Base-by-base conservation (phyloP, 768 basidiomycete genomes). In the Lenzites betulinus region DNA sequence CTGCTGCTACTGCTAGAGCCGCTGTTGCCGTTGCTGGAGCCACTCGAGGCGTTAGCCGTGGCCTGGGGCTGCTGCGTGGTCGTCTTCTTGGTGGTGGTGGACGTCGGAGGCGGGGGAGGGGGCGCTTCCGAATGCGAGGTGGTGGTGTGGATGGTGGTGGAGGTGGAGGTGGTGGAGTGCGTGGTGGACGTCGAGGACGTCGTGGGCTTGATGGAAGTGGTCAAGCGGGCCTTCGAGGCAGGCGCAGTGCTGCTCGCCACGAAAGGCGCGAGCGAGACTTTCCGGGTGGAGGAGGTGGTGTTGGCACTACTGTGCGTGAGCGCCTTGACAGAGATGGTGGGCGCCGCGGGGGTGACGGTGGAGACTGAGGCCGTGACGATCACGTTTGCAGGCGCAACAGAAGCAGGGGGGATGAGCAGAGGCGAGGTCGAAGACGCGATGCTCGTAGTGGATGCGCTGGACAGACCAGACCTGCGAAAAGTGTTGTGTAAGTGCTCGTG, bases 111-210 rank as follows among this genome's bases (percentile, higher is more conserved):
- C 18, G 60, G 49, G 8, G 52, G 35, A 12, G 58, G 30, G 30
- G 30, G 42, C 42, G 54, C 51, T 11, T 56, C 55, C 4, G 62
- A 51, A n/a, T 43, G 57, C 26, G 67, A 63, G 38, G 69, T 51
- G 36, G 63, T 50, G 42, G 67, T 49, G 33, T 55, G 50, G 28
- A 65, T 62, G 25, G n/a, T 44, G 43, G 43, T 20, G n/a, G 58
- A 57, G 33, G 64, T 62, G 36, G 64, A 47, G 25, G 58, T 59
- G 33, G 64, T 62, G 36, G 64, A 47, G 25, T 65, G 58, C 30
- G 67, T 57, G 16, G 70, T 57, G 63, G 67, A 46, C 54, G 69
- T 65, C 62, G 62, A 22, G 66, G 58, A 49, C 44, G 67, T 51
- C 51, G 63, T 63, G 33, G 63, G 47, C 26, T 60, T 53, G 22